Base-by-base conservation (phyloP, 1,284 basidiomycete genomes). In the Tylopilus sp. region DNA sequence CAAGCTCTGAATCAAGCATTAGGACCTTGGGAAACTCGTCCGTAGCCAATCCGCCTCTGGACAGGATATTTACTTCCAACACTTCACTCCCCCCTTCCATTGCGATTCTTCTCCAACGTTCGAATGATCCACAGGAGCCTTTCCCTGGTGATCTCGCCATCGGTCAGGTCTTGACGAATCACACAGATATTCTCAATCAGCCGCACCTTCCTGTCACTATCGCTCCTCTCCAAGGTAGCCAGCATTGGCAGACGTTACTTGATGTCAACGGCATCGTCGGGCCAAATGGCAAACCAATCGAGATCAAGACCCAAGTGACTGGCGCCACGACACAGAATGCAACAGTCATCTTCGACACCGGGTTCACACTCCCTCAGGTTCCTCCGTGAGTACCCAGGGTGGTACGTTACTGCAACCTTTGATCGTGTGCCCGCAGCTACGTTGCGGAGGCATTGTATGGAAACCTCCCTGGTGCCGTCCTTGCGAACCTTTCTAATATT, bases 301-400 rank as follows among this genome's bases (percentile, higher is more conserved):
- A 69, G 7, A 61, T 78, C 38, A 68, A 59, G 8, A 73, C 76
- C 1, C 63, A 63, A 18, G 78, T 82, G 3, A 65, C 71, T 38
- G 60, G 71, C 26, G 53, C 59, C 15, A 70, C 74, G 46, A 68
- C 67, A 30, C 67, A 70, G 16, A 76, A 77, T 56, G 64, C 77
- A 8, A 79, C 76, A 2, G 78, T 76, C 16, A 70, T 86, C n/a
- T 71, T 88, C 45, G 84, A 87, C 58, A 78, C 81, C 3, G 85
- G 85, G 0, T 87, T 84, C 61, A 76, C 80, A 2, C 66, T 86
- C n/a, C 77, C 82, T 16, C 84, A 86, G 60, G 73, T 85, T 31
- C 74, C 81, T 39, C 60, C 68, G 79, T 81, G 61, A 40, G 73
- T 66, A 25, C 13, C 1, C 18, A 13, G 13, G 9, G 0, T 11